Conservation (phyloP, 768 basidiomycete genomes). For the Brasilioporus rufonigricans region DNA sequence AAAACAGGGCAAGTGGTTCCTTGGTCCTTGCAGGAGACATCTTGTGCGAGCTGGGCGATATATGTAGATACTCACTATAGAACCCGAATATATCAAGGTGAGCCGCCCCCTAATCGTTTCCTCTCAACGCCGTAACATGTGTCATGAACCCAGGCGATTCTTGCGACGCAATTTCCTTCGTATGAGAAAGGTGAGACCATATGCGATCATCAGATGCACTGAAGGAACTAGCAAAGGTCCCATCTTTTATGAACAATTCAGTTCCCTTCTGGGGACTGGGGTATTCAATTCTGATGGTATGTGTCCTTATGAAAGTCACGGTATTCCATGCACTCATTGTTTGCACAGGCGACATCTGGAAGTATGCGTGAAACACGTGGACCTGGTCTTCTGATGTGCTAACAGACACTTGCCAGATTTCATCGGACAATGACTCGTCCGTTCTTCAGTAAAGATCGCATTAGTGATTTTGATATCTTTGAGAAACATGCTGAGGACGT, state of each 20-base stretch:
- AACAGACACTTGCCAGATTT: constrained; percentile 27
- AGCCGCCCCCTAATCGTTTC: background rate
- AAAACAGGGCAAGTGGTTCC: constrained; percentile 23
- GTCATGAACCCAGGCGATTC: constrained; percentile 29
- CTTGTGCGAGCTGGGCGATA: background rate
- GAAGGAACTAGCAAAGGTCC: constrained; percentile 15
- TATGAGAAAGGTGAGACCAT: constrained; percentile 34
- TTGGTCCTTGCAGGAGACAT: background rate
- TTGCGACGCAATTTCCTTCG: constrained; percentile 37
- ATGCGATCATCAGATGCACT: background rate
- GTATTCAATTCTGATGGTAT: constrained; percentile 44
- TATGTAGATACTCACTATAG: constrained; percentile 34
- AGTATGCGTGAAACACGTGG: constrained; percentile 21
- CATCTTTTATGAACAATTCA: constrained; percentile 23
- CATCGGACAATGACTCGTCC: constrained; percentile 55
- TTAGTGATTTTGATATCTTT: constrained; percentile 41
- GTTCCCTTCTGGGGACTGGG: constrained; percentile 34
- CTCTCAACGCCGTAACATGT: background rate
- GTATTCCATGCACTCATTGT: background rate
- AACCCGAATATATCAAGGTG: constrained; percentile 43
- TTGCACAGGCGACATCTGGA: constrained; percentile 36
- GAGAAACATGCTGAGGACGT: constrained; percentile 35
- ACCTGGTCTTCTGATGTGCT: background rate
- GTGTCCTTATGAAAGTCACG: background rate
- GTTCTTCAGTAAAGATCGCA: constrained; percentile 40